Base-by-base conservation (phyloP, 164 flowering plant species). In the Paratinospora sagittata region DNA sequence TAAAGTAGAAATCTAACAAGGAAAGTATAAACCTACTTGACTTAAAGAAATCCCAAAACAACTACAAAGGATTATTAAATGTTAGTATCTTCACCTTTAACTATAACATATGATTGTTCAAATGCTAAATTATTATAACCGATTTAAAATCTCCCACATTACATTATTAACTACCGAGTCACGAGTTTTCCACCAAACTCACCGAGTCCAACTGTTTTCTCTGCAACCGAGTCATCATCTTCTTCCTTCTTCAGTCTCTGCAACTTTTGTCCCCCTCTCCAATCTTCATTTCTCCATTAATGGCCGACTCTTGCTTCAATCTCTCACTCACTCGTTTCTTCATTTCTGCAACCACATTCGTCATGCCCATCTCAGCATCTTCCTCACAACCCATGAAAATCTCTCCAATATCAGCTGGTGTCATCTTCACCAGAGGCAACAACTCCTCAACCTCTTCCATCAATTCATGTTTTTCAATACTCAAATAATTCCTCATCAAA, bases 351-450 rank as follows among this genome's bases (percentile, higher is more conserved):
- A 79, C 26, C 58, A 69, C 70, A 57, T 75, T 75, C 69, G 23
- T 67, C 74, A 79, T 73, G 11, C 76, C 78, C 70, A 41, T 13
- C 3, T 70, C 74, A 3, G 60, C 62, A 33, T 75, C 78, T 12
- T 79, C 78, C 11, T 73, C 67, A 30, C 76, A 75, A 43, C 78
- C 45, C 81, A 79, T 75, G 26, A 79, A 79, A 52, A 79, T 19
- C 74, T 79, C 81, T 1, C 74, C 81, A 62, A 79, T 34, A 23
- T 76, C 78, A 1, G 76, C 81, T 27, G 78, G 81, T 2, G 81
- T 75, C 63, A 79, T 73, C 76, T 75, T 16, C 1, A 57, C 78
- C 1, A 19, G 3, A 2, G 70, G 72, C 68, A 79, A 64, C 13
- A 67, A 2, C 36, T 70, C 72, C 66, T 76, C 61, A 52, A 73